Conservation (phyloP, 306 rosid species). For the Lotus japonicus region DNA sequence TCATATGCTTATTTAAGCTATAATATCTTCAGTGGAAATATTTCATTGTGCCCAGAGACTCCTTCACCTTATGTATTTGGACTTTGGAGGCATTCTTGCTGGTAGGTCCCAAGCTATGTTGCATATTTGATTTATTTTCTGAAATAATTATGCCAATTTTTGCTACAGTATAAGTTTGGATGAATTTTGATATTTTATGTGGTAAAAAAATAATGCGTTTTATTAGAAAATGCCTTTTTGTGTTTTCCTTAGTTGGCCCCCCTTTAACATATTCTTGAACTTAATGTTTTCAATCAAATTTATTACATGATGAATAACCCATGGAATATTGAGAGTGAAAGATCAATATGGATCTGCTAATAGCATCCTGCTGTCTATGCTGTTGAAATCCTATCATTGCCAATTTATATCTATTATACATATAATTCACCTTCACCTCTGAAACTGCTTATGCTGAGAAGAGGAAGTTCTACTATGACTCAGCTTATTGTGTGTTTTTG, state of each 20-base stretch:
- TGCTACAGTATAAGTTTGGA: background rate
- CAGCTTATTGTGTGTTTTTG: background rate
- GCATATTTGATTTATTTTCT: conserved; percentile 21
- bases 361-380: conserved; percentile 4
- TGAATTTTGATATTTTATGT: background rate
- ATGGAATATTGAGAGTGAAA: conserved; percentile 5
- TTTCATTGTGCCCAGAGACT: conserved; percentile 58
- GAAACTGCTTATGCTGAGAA: no score
- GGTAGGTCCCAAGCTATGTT: conserved; percentile 50
- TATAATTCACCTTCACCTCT: no score
- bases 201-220: background rate
- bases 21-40: conserved; percentile 68
- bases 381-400: conserved; percentile 12
- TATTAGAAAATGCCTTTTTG: background rate
- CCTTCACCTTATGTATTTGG: conserved; percentile 46
- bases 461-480: no score
- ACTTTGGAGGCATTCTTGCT: conserved; percentile 99
- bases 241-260: background rate
- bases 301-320: background rate
- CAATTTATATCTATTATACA: background rate
- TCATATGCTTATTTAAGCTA: conserved; percentile 24
- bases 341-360: conserved; percentile 15
- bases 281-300: background rate
- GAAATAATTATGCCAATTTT: background rate
- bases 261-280: background rate